Percentiles rank a stretch among this genome's conserved stretches.
phyloP scores from a whole-genome alignment of 345 rosid genomes.

The Sonneratia alba region DNA sequence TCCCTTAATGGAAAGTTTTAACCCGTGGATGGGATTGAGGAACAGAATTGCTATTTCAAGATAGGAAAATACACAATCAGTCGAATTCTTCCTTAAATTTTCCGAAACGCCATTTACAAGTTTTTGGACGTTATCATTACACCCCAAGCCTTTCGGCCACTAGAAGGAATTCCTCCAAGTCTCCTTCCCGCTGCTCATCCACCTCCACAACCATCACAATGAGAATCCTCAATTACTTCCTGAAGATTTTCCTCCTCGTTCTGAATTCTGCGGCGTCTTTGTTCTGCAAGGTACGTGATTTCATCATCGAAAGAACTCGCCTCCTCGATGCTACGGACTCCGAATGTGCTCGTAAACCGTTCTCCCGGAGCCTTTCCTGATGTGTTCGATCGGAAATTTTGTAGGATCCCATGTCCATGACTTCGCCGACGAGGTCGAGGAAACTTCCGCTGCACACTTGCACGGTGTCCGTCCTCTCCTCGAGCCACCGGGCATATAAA shows the following conservation, averaged over 20 bases:
- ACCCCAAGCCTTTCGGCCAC: not conserved
- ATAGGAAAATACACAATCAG: no score
- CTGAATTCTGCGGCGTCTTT: not conserved
- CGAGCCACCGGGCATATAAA: slow-evolving; percentile 24
- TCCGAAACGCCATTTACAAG: not conserved
- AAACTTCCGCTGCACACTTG: slow-evolving; percentile 56
- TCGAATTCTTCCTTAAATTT: no score
- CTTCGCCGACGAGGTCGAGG: slow-evolving; percentile 18
- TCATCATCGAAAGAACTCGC: not conserved
- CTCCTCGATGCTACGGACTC: not conserved
- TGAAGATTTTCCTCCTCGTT: not conserved
- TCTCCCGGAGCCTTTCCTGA: not conserved
- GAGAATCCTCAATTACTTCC: not conserved
- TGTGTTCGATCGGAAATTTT: not conserved
- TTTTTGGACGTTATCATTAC: not conserved
- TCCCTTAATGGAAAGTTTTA: no score
- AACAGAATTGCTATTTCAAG: no score
- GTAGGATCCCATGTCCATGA: not conserved
- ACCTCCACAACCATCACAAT: not conserved
- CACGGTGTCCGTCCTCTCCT: slow-evolving; percentile 26
- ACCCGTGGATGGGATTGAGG: no score
- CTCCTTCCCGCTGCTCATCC: not conserved
- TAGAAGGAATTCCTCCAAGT: not conserved
- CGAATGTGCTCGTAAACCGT: not conserved
- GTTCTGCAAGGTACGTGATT: not conserved